Evolutionary conservation across 768 basidiomycete species (phyloP).

Genomic region (Rubroboletus pulcherrimus): DNA sequence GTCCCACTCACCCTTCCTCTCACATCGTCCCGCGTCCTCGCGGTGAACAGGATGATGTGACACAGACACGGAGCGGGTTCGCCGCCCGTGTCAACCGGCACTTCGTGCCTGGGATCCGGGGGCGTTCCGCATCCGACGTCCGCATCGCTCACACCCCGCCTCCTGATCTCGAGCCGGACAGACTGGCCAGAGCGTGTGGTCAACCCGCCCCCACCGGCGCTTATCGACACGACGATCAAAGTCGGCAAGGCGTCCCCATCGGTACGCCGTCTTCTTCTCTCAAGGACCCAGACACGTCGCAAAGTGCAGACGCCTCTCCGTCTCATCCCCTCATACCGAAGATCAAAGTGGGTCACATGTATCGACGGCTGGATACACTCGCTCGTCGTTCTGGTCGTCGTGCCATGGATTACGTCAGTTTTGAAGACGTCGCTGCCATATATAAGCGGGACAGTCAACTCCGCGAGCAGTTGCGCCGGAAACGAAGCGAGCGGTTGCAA

Average conservation of each 20-base stretch:
- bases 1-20: conserved; percentile 7
- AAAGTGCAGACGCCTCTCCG: background rate
- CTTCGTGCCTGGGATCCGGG: conserved; percentile 12
- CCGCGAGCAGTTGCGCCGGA: conserved; percentile 23
- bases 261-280: background rate
- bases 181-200: conserved; percentile 29
- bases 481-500: conserved; percentile 14
- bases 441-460: conserved; percentile 21
- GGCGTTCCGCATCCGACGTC: conserved; percentile 22
- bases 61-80: conserved; percentile 15
- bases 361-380: conserved; percentile 26
- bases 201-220: conserved; percentile 6
- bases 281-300: background rate
- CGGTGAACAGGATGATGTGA: conserved; percentile 7
- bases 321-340: conserved; percentile 17
- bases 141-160: conserved; percentile 20
- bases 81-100: conserved; percentile 10
- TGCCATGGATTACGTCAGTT: conserved; percentile 27
- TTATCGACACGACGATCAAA: conserved; percentile 10
- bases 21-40: conserved; percentile 10
- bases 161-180: conserved; percentile 28
- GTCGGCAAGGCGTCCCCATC: background rate
- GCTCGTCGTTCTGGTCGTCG: conserved; percentile 17
- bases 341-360: conserved; percentile 18
- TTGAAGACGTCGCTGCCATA: conserved; percentile 20